A percentile compares a stretch with the other conserved stretches of the same genome.
Evolutionary conservation across 2,329 filamentous ascomycete species (phyloP).

Genomic region (Periconia sp.): DNA sequence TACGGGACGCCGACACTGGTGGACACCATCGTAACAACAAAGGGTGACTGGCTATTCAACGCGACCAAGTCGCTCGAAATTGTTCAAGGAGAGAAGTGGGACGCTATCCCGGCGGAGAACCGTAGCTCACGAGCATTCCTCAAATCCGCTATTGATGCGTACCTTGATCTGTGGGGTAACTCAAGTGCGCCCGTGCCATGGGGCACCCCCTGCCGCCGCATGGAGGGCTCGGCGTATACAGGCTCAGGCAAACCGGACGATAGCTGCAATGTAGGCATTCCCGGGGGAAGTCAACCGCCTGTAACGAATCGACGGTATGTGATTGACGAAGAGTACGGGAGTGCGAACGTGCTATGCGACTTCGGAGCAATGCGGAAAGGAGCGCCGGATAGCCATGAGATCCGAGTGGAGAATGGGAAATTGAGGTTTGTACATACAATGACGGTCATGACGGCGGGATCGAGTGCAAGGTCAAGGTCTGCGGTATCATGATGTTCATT

Average conservation of each 20-base stretch:
- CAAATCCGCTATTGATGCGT: constrained; percentile 9
- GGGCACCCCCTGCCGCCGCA: constrained; percentile 7
- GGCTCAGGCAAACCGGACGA: constrained; percentile 1
- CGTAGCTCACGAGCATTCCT: constrained; percentile 3
- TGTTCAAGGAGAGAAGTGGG: constrained; percentile 10
- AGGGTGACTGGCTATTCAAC: constrained; percentile 21
- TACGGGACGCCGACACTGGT: constrained; percentile 8
- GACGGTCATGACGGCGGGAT: no score
- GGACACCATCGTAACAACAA: constrained; percentile 14
- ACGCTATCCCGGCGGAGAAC: constrained; percentile 5
- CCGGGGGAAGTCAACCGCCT: not conserved
- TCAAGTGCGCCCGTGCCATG: constrained; percentile 5
- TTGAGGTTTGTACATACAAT: constrained; percentile 15
- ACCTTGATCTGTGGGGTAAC: constrained; percentile 7
- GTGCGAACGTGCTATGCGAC: constrained; percentile 5
- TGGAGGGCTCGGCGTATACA: constrained; percentile 12
- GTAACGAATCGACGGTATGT: constrained; percentile 9
- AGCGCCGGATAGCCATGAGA: constrained; percentile 9
- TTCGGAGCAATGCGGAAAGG: constrained; percentile 2
- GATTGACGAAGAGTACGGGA: constrained; percentile 8
- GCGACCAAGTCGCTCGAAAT: constrained; percentile 10
- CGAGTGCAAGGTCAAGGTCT: no score
- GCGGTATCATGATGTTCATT: constrained; percentile 11
- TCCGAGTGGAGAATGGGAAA: constrained; percentile 13
- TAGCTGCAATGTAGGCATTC: constrained; percentile 6